Conservation (phyloP, 129 eudicot species). For the carrot (Daucus carota) region DH1_v3.0 NC_030384.2:49325001-49325500, state of each 20-base stretch:
- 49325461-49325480: not conserved
- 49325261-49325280: slow-evolving; percentile 22
- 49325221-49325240: slow-evolving; percentile 41
- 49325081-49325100: too few species aligned
- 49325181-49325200: slow-evolving; percentile 44
- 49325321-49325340: not conserved
- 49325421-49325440: not conserved
- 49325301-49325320: not conserved
- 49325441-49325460: not conserved
- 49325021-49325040: too few species aligned
- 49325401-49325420: not conserved
- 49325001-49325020: too few species aligned
- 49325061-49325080: too few species aligned
- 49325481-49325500: too few species aligned
- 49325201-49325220: slow-evolving; percentile 68
- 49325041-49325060: too few species aligned
- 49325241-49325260: slow-evolving; percentile 28
- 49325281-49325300: slow-evolving; percentile 10
- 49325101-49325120: not conserved
- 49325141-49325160: not conserved
- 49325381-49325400: not conserved
- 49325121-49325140: not conserved
- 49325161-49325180: slow-evolving; percentile 45
- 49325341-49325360: slow-evolving; percentile 2
- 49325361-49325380: not conserved